phyloP scores from a whole-genome alignment of 2,329 filamentous ascomycete genomes.

The Neofusicoccum umdonicola region DNA sequence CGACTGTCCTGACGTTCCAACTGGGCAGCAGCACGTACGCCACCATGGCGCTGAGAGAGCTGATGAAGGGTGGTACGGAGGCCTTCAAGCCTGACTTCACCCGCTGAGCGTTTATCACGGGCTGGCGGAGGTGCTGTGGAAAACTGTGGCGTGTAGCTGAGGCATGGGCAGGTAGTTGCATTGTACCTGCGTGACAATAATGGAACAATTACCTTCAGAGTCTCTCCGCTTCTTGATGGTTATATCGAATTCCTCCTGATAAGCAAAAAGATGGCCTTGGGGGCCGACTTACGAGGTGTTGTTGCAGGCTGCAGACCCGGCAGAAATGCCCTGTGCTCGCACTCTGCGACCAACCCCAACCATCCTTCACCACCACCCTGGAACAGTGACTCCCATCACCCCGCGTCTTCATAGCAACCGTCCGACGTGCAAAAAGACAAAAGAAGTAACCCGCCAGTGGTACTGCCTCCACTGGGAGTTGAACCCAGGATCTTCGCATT shows the following conservation, averaged over 20 bases:
- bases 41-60: constrained; percentile 76
- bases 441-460: constrained; percentile 5
- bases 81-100: constrained; percentile 60
- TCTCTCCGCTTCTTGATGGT: no score
- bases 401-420: not conserved
- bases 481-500: constrained; percentile 18
- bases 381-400: not conserved
- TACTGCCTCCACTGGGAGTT: constrained; percentile 15
- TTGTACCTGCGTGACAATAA: not conserved
- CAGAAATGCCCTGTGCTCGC: no score
- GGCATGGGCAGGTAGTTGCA: not conserved
- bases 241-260: no score
- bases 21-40: constrained; percentile 79
- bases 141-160: not conserved
- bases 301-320: no score
- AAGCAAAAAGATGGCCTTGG: not conserved
- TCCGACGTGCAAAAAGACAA: not conserved
- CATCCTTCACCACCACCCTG: not conserved
- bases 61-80: constrained; percentile 68
- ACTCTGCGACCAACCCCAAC: not conserved
- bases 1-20: constrained; percentile 70
- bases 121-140: not conserved
- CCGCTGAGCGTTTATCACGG: not conserved
- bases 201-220: not conserved
- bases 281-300: no score